Base-by-base conservation (phyloP, 75 land plant genomes). In the Pinus albicaulis region DNA sequence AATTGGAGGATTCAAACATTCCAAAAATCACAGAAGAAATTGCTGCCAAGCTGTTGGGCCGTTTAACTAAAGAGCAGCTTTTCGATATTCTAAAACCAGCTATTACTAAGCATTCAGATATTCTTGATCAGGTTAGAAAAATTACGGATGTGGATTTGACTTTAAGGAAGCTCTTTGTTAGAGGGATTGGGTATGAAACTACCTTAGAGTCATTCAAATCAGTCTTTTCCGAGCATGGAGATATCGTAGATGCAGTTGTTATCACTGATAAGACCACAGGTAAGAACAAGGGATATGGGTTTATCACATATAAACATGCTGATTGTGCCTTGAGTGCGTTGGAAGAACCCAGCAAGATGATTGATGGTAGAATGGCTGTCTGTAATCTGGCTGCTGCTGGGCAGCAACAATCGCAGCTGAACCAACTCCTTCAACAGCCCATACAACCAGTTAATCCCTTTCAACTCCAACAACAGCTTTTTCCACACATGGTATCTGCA, bases 211-310 rank as follows among this genome's bases (percentile, higher is more conserved):
- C 56, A 31, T 11, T 81, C 55, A 68, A 15, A 55, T 8, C 60
- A n/a, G 73, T 81, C 36, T 81, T 81, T 44, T 16, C 56, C 5
- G 44, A 77, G 55, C 79, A 65, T 56, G 82, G 82, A 23, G 81
- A 78, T 12, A 14, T 81, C 17, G 80, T 76, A 8, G 82, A 77
- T 0, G 24, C 25, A 48, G 16, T n/a, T 5, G 55, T 81, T 8
- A 52, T 81, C 12, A 25, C 13, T 16, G 80, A 81, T 62, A 81
- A 41, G 65, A 6, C 15, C 52, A 59, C 74, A 0, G 64, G 71
- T 7, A 81, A 77, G 64, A 81, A 80, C 64, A 65, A 59, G 24
- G 82, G 82, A 56, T 81, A 68, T 64, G 80, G 63, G 0, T 81
- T 81, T 65, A 57, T 81, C 25, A 81, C 74, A 28, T 81, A 64